Percentiles rank a stretch among this genome's conserved stretches.
Evolutionary conservation across 73 alveolate genomes (phyloP).

Genomic region (Loxodes magnus): DNA sequence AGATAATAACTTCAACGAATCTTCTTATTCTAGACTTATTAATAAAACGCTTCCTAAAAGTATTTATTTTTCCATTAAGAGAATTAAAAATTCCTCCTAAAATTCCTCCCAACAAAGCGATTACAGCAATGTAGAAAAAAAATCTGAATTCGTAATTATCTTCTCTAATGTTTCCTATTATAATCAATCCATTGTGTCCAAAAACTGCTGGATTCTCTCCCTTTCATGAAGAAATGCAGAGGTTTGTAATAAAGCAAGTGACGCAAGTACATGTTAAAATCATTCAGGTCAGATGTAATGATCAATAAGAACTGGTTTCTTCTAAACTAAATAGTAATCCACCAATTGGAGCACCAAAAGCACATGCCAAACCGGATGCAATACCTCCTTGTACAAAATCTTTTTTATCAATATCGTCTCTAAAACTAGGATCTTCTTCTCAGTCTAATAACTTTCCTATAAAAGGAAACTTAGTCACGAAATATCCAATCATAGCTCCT

Average conservation of each 20-base stretch:
- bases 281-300: constrained; percentile 29
- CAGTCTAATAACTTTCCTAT: constrained; percentile 7
- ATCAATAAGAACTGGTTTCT: constrained; percentile 39
- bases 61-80: no score
- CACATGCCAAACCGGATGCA: constrained; percentile 43
- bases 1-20: constrained; percentile 13
- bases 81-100: no score
- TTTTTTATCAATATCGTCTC: constrained; percentile 30
- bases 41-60: constrained; percentile 25
- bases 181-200: not conserved
- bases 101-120: no score
- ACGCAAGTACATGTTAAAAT: constrained; percentile 19
- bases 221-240: constrained; percentile 10
- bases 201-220: not conserved
- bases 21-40: constrained; percentile 9
- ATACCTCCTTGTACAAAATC: constrained; percentile 46
- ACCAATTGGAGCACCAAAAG: no score
- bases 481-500: constrained; percentile 35
- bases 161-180: not conserved
- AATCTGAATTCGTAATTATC: no score
- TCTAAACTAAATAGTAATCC: no score
- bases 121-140: no score
- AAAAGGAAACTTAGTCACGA: constrained; percentile 16
- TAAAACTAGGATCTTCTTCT: no score
- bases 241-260: no score